Evolutionary conservation across 129 eudicot species (phyloP), one percentile per base, ranked within the genome.

Genomic region (Mikania micrantha): DNA sequence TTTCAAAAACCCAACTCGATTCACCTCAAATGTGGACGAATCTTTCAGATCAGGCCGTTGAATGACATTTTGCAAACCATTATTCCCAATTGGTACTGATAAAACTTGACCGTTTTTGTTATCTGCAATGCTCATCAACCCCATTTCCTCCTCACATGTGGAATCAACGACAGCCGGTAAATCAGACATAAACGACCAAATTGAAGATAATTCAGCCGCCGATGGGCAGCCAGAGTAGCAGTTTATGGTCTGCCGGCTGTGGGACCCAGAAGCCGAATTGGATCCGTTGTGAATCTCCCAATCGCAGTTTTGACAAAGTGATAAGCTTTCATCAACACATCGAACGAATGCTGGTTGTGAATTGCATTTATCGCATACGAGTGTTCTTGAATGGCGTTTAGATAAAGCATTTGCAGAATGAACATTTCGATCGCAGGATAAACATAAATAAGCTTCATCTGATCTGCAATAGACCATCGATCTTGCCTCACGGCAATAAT

Each of bases 371-470:
- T 92, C 95, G 65, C 98, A 92, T 11, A 86, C 79, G 11, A 92
- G 89, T 25, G 96, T 84, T 70, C 98, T 79, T 5, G 89, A 82
- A 67, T 92, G 98, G 31, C 96, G 91, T 66, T 71, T 79, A 5
- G 96, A 84, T 36, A 92, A 81, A 36, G 96, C 87, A 67, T 92
- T 92, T 31, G 96, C 98, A 5, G 95, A 92, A 66, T 92, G 98
- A 25, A 92, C 85, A 17, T 71, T 54, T 1, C 91, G 89, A 62
- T 88, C 98, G 80, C 98, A 92, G 2, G 98, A 85, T 61, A 92
- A 58, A 70, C 98, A 92, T 74, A 92, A 82, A 66, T 84, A 79
- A 29, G 98, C 96, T 50, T 89, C 87, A 84, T 92, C 96, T 41
- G 98, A 92, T 38, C 95, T 80, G 68, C 98, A 92, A 72, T 82